phyloP scores from a whole-genome alignment of 2,329 filamentous ascomycete genomes.

The Aspergillus ustus region DNA sequence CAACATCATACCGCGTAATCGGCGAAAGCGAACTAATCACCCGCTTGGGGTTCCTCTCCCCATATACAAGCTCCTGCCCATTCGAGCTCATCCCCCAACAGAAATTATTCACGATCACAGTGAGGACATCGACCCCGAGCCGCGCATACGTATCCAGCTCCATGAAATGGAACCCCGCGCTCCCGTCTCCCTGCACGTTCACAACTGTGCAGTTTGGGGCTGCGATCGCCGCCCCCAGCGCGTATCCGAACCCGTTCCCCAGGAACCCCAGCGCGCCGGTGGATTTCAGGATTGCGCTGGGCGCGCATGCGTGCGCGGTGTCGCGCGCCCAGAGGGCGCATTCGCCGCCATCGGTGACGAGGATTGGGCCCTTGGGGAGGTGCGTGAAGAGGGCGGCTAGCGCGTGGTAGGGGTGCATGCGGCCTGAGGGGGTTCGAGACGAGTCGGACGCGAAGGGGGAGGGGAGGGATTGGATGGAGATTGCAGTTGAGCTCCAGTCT shows the following conservation, averaged over 20 bases:
- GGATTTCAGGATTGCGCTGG: slow-evolving; percentile 41
- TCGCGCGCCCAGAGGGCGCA: slow-evolving; percentile 42
- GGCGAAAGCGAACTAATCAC: slow-evolving; percentile 37
- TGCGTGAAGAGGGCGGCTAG: slow-evolving; percentile 42
- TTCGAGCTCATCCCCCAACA: slow-evolving; percentile 53
- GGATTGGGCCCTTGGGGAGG: slow-evolving; percentile 41
- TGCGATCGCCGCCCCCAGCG: slow-evolving; percentile 49
- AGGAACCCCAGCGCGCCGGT: slow-evolving; percentile 47
- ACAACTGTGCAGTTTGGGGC: slow-evolving; percentile 45
- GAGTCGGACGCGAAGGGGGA: slow-evolving; percentile 27
- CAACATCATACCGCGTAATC: slow-evolving; percentile 45
- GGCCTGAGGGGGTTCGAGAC: slow-evolving; percentile 31
- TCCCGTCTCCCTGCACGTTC: slow-evolving; percentile 53
- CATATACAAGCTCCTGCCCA: slow-evolving; percentile 52
- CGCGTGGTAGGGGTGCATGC: slow-evolving; percentile 51
- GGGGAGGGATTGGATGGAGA: slow-evolving; percentile 23
- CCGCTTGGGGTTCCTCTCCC: slow-evolving; percentile 33
- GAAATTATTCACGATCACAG: slow-evolving; percentile 51
- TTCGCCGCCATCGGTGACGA: slow-evolving; percentile 40
- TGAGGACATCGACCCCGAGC: slow-evolving; percentile 47
- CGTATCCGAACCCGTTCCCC: slow-evolving; percentile 54
- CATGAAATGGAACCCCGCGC: slow-evolving; percentile 51
- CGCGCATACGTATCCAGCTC: slow-evolving; percentile 53
- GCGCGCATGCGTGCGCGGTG: slow-evolving; percentile 43
- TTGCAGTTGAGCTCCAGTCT: slow-evolving; percentile 6